Evolutionary conservation across 495 filamentous ascomycete genomes (phyloP).

Genomic region (Cercophora sp.): DNA sequence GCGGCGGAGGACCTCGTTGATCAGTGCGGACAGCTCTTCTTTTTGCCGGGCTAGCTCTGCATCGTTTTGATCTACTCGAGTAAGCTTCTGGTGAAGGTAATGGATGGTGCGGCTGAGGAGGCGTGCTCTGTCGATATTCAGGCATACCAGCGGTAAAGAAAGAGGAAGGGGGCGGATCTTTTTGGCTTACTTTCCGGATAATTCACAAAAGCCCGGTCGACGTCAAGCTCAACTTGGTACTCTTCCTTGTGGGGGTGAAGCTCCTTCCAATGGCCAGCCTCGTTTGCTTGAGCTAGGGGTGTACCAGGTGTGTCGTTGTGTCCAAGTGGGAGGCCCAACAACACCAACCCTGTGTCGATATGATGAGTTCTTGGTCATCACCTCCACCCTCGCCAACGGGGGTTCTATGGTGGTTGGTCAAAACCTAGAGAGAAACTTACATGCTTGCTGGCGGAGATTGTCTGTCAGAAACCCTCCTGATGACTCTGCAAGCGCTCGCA

Average conservation of each 20-base stretch:
- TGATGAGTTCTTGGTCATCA: slow-evolving; percentile 8
- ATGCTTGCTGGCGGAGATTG: slow-evolving; percentile 73
- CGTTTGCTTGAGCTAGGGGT: slow-evolving; percentile 10
- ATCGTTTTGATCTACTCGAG: slow-evolving; percentile 43
- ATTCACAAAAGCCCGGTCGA: slow-evolving; percentile 94
- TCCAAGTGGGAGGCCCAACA: slow-evolving; percentile 55
- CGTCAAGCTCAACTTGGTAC: slow-evolving; percentile 83
- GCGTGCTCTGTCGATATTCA: too few species aligned
- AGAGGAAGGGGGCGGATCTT: neutral
- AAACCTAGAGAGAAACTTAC: slow-evolving; percentile 64
- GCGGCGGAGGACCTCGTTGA: slow-evolving; percentile 68
- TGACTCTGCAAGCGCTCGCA: slow-evolving; percentile 66
- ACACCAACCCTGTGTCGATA: slow-evolving; percentile 62
- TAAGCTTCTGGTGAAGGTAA: too few species aligned
- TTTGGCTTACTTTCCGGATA: slow-evolving; percentile 70
- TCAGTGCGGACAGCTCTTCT: slow-evolving; percentile 67
- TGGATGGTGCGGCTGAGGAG: too few species aligned
- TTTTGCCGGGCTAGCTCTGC: slow-evolving; percentile 63
- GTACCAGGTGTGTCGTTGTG: slow-evolving; percentile 10
- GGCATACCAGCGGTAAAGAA: too few species aligned
- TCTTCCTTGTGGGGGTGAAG: slow-evolving; percentile 75
- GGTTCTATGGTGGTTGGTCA: too few species aligned
- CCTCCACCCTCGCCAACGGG: too few species aligned
- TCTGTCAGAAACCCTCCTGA: slow-evolving; percentile 76
- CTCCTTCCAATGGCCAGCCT: slow-evolving; percentile 43